Percentiles rank a stretch among this genome's conserved stretches.
phyloP scores from a whole-genome alignment of 495 filamentous ascomycete species.

The Oidiodendron maius region DNA sequence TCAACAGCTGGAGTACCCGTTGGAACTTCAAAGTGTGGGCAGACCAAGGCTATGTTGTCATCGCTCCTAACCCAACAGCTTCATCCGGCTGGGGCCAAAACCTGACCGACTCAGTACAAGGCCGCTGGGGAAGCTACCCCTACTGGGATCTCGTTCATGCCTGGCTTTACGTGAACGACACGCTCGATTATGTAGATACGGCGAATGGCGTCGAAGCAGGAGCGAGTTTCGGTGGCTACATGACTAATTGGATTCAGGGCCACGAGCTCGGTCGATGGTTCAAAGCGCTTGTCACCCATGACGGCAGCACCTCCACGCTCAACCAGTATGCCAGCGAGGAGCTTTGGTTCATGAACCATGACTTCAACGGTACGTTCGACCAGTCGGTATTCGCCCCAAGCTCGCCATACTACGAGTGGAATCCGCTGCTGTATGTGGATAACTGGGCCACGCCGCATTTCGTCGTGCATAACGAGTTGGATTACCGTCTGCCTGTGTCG shows the following conservation, averaged over 20 bases:
- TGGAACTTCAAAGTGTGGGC: constrained; percentile 90
- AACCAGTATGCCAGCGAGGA: constrained; percentile 72
- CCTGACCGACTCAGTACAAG: constrained; percentile 66
- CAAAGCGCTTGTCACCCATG: constrained; percentile 87
- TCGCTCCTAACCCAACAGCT: constrained; percentile 82
- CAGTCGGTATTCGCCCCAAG: too few relatives aligned
- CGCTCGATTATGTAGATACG: constrained; percentile 69
- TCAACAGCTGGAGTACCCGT: constrained; percentile 73
- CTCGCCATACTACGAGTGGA: constrained; percentile 74
- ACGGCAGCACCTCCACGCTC: constrained; percentile 75
- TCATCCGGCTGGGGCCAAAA: constrained; percentile 77
- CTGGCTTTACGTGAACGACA: constrained; percentile 65
- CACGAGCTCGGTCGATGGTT: constrained; percentile 66
- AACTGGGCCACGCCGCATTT: constrained; percentile 70
- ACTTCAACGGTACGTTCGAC: constrained; percentile 68
- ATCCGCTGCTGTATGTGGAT: constrained; percentile 59
- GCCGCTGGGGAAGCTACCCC: constrained; percentile 71
- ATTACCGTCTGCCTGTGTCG: constrained; percentile 77
- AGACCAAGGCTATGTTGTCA: constrained; percentile 82
- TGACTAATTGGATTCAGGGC: constrained; percentile 75
- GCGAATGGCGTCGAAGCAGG: constrained; percentile 68
- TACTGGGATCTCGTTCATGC: constrained; percentile 76
- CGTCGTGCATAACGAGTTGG: constrained; percentile 84
- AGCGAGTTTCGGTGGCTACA: constrained; percentile 81
- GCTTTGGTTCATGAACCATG: constrained; percentile 80